A percentile compares a stretch with the other conserved stretches of the same genome.
These are phyloP conservation scores for Calocera cornea DNA, from an alignment of 768 basidiomycete genomes.

Conservation along the genomic window DNA sequence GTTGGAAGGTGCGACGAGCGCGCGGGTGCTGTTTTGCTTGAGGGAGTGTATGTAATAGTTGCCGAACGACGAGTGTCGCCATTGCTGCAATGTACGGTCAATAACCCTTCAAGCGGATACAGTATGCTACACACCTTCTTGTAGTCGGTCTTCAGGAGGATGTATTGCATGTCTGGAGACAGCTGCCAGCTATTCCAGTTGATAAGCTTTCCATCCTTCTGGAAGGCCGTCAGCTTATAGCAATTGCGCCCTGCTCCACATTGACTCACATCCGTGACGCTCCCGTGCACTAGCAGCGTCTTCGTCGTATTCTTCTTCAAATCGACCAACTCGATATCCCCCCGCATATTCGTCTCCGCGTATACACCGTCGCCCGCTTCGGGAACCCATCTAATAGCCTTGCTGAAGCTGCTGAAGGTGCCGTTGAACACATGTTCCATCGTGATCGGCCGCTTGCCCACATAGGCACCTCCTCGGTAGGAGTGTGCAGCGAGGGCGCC, in stretches of 20 bases:
- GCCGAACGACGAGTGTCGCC: constrained; percentile 80
- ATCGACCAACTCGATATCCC: constrained; percentile 65
- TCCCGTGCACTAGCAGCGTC: constrained; percentile 40
- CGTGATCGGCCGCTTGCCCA: constrained; percentile 51
- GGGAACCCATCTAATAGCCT: constrained; percentile 67
- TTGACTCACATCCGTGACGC: constrained; percentile 50
- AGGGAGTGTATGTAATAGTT: constrained; percentile 91
- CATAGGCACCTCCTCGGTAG: constrained; percentile 38
- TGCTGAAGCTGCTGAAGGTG: constrained; percentile 46
- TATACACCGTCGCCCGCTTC: constrained; percentile 98
- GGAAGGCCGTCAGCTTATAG: neutral
- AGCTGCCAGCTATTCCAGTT: constrained; percentile 55
- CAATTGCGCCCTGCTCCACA: neutral
- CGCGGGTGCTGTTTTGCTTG: constrained; percentile 48
- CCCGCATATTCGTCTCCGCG: constrained; percentile 41
- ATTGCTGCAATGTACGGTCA: constrained; percentile 45
- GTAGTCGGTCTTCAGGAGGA: constrained; percentile 65
- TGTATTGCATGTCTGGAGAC: constrained; percentile 81
- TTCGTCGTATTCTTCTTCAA: constrained; percentile 59
- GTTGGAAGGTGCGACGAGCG: constrained; percentile 51
- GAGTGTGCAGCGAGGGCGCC: constrained; percentile 65
- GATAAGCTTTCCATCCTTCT: constrained; percentile 46
- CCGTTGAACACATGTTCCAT: constrained; percentile 91
- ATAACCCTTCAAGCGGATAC: neutral
- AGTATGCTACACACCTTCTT: constrained; percentile 41